phyloP scores from a whole-genome alignment of 2,329 filamentous ascomycete species.

The Didymella sp. region DNA sequence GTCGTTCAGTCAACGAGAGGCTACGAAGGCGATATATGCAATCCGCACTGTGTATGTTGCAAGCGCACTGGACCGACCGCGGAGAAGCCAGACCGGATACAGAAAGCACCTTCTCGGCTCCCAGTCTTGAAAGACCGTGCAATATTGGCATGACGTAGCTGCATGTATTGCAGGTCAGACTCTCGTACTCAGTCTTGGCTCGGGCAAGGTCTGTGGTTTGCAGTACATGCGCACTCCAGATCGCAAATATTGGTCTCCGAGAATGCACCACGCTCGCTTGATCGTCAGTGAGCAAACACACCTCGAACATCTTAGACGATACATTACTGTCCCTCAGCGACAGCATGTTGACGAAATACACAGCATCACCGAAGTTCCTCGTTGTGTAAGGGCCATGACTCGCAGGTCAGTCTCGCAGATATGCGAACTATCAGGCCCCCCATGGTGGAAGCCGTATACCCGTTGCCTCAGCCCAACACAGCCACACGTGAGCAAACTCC shows the following conservation, averaged over 20 bases:
- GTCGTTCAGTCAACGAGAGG: too few relatives aligned
- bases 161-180: background rate
- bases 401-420: constrained; percentile 8
- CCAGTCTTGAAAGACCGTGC: background rate
- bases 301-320: background rate
- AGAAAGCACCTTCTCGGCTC: background rate
- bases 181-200: constrained; percentile 1
- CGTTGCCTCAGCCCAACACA: constrained; percentile 7
- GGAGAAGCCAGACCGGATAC: background rate
- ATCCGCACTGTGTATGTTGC: background rate
- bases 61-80: background rate
- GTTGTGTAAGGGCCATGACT: constrained; percentile 1
- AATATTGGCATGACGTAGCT: constrained; percentile 5
- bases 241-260: background rate
- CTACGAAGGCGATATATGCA: too few relatives aligned
- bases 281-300: background rate
- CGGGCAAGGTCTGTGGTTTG: background rate
- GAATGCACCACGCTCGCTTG: background rate
- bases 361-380: background rate
- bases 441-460: constrained; percentile 9
- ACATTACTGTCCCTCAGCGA: background rate
- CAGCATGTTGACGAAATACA: background rate
- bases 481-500: constrained; percentile 1
- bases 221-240: background rate
- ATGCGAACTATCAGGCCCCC: constrained; percentile 5